Conservation (phyloP, 2,329 filamentous ascomycete species). For the Septoria linicola region DNA sequence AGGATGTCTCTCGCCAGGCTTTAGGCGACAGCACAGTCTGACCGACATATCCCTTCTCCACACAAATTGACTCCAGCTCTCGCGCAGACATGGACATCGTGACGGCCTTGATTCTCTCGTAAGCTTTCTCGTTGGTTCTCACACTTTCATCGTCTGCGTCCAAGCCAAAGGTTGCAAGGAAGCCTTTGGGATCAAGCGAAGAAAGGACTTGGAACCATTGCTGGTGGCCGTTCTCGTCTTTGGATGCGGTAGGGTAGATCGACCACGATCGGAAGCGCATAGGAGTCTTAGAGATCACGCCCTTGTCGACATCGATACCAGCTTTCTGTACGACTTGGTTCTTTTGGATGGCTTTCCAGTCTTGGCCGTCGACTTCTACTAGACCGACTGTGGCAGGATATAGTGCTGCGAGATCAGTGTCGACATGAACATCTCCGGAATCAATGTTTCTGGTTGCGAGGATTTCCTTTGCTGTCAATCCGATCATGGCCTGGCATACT, state of each 20-base stretch:
- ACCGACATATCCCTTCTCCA: constrained; percentile 37
- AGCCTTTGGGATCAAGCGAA: constrained; percentile 47
- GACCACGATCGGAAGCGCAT: constrained; percentile 45
- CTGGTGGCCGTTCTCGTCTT: constrained; percentile 31
- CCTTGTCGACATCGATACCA: constrained; percentile 32
- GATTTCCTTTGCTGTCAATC: constrained; percentile 45
- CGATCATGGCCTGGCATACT: constrained; percentile 47
- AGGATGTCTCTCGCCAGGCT: constrained; percentile 46
- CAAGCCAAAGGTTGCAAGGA: constrained; percentile 50
- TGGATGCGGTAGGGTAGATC: constrained; percentile 51
- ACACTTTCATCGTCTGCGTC: constrained; percentile 35
- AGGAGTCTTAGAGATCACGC: constrained; percentile 43
- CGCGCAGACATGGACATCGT: constrained; percentile 39
- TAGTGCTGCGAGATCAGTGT: constrained; percentile 50
- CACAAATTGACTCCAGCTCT: constrained; percentile 47
- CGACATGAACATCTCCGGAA: constrained; percentile 41
- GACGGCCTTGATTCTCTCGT: constrained; percentile 37
- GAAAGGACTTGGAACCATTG: constrained; percentile 54
- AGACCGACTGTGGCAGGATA: constrained; percentile 47
- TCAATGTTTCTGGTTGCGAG: constrained; percentile 32
- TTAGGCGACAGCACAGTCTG: constrained; percentile 38
- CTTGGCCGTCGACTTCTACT: constrained; percentile 42
- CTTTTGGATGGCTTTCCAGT: constrained; percentile 34
- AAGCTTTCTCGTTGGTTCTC: constrained; percentile 36
- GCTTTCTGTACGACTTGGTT: constrained; percentile 31